A percentile compares a stretch with the other conserved stretches of the same genome.
phyloP scores from a whole-genome alignment of 768 basidiomycete species.

The Pleurotus eryngii region DNA sequence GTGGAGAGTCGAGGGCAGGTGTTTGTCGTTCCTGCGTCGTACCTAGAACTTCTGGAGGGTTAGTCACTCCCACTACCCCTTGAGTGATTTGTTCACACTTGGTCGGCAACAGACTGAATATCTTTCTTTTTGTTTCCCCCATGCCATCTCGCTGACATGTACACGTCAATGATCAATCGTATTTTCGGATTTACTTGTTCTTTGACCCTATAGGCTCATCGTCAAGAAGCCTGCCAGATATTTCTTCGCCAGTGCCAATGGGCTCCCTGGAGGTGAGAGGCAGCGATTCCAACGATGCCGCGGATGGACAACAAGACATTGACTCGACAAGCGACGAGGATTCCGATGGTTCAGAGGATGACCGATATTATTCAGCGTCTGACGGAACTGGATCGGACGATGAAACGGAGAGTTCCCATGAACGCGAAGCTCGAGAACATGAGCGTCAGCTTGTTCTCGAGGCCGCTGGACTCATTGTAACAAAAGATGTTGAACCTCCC shows the following conservation, averaged over 20 bases:
- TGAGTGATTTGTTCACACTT: constrained; percentile 60
- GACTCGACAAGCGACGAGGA: background rate
- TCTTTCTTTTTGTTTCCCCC: constrained; percentile 50
- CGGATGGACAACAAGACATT: background rate
- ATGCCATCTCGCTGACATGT: constrained; percentile 35
- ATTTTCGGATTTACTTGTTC: constrained; percentile 12
- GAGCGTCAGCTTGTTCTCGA: constrained; percentile 84
- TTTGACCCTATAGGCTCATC: background rate
- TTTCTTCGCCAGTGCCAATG: background rate
- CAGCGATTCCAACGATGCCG: background rate
- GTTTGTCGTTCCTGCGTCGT: constrained; percentile 89
- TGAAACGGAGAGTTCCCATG: constrained; percentile 45
- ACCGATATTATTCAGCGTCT: constrained; percentile 19
- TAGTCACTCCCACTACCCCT: constrained; percentile 61
- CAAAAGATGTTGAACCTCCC: constrained; percentile 52
- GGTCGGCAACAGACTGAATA: constrained; percentile 77
- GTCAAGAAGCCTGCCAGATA: constrained; percentile 1
- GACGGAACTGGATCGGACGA: constrained; percentile 36
- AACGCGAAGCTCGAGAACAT: constrained; percentile 58
- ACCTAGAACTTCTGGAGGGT: constrained; percentile 86
- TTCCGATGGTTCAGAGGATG: background rate
- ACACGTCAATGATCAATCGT: constrained; percentile 33
- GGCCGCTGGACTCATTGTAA: constrained; percentile 82
- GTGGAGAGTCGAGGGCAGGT: constrained; percentile 83
- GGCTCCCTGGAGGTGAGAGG: background rate